Base-by-base conservation (phyloP, 2,329 filamentous ascomycete species). In the Fusarium lyarnte region DNA sequence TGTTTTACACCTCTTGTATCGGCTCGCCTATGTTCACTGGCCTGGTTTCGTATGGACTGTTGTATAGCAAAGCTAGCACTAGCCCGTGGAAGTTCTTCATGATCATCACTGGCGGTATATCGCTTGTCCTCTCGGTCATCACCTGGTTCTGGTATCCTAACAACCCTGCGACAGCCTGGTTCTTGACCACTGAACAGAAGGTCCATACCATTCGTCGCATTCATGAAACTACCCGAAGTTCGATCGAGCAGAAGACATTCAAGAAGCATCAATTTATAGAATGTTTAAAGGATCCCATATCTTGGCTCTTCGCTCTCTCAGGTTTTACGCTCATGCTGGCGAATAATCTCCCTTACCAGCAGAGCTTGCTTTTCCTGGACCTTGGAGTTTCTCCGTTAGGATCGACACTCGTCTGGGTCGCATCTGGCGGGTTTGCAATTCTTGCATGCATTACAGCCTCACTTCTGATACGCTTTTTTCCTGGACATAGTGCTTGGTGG, bases 401-500 rank as follows among this genome's bases (percentile, higher is more conserved):
- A 1, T 59, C 57, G 4, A 41, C 57, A 1, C 33, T 59, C 1
- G 57, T 59, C 2, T 59, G 57, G 57, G 57, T 59, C 5, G 57
- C 57, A 6, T 59, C 57, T n/a, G 57, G 57, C 1, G 57, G 57
- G 0, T 59, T 59, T 17, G 57, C 57, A 1, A 59, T 59, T 19
- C 57, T 41, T 8, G 59, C 55, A 14, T 74, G 72, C 29, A 69
- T 75, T 8, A 43, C 71, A 1, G 75, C 72, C 6, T 69, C 73
- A 6, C 21, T 76, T 19, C 61, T 70, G 6, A 61, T 76, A 27
- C 60, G 63, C 5, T 59, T 63, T 49, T 66, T 74, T 10, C 70
- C 72, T 5, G 62, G 66, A 3, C 68, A 70, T 47, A 74, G 63
- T 21, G 75, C 75, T 27, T 73, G 58, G 33, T 76, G 74, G 70